Base-by-base conservation (phyloP, 1,139 yeast species). In the Candida pseudocylindracea region DNA sequence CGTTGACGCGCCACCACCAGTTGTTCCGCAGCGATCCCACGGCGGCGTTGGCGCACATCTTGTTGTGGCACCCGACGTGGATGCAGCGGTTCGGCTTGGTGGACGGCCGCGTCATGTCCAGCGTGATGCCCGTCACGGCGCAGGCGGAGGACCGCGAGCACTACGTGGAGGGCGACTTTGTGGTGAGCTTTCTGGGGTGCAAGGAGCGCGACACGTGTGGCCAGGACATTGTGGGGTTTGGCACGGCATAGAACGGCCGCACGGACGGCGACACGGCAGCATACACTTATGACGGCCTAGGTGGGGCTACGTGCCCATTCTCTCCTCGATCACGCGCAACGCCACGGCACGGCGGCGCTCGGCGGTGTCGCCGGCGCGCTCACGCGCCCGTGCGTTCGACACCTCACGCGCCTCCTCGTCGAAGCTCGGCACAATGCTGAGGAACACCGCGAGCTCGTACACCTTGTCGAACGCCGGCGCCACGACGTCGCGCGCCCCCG, bases 31-130 rank as follows among this genome's bases (percentile, higher is more conserved):
- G 46, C 41, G 66, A 67, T 26, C 73, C 78, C 3, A 70, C 67
- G 38, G 63, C 72, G 10, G 80, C 91, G 1, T 48, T 85, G 34
- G 68, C 81, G 20, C 96, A 88, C 49, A 58, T 81, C 29, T 56
- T 83, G 40, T 94, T 81, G 50, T 88, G 96, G 98, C 98, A 88
- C 48, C 93, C 93, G 10, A 67, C 65, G 32, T 55, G 75, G 29
- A 60, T 85, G 41, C 63, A 76, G 35, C 74, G 70, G 43, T 60
- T 91, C 5, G 76, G 81, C 1, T 51, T 85, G 10, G 65, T 88
- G 1, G 79, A 81, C n/a, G 44, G 62, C 8, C 56, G 60, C 38
- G 51, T 60, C 10, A 55, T 60, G 12, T 46, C 54, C 31, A 53
- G 64, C 5, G 41, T 42, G 30, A 55, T 54, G 37, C 37, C 43